These are phyloP conservation scores for Fusarium poae DNA, from an alignment of 2,329 filamentous ascomycete genomes.

Conservation along the genomic window DNA sequence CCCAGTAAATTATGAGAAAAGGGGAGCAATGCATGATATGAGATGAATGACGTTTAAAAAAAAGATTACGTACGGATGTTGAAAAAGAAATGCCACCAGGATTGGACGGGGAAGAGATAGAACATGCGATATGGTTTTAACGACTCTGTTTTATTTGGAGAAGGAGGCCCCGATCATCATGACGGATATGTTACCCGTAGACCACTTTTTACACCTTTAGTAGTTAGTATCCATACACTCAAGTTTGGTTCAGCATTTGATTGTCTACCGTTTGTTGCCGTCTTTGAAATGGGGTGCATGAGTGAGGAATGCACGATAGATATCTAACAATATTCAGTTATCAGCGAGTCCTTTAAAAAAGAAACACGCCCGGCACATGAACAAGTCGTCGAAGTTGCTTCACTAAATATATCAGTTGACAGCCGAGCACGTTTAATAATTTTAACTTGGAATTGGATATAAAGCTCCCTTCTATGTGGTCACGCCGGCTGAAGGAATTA, in stretches of 20 bases:
- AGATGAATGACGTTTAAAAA: slow-evolving; percentile 46
- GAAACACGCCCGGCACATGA: background rate
- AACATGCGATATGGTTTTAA: slow-evolving; percentile 46
- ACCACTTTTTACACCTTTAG: slow-evolving; percentile 49
- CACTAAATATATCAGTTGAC: background rate
- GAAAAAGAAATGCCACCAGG: slow-evolving; percentile 34
- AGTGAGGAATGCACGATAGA: background rate
- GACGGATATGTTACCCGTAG: slow-evolving; percentile 51
- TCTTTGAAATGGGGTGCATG: background rate
- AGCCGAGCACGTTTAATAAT: background rate
- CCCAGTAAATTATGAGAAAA: slow-evolving; percentile 51
- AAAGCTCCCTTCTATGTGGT: slow-evolving; percentile 20
- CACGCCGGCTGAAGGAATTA: slow-evolving; percentile 8
- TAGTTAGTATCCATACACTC: slow-evolving; percentile 48
- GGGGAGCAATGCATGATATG: slow-evolving; percentile 33
- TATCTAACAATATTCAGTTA: background rate
- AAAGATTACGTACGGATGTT: slow-evolving; percentile 30
- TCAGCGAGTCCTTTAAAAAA: background rate
- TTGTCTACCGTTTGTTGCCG: background rate
- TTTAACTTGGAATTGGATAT: slow-evolving; percentile 26
- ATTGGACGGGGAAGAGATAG: slow-evolving; percentile 34
- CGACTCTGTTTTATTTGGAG: slow-evolving; percentile 43
- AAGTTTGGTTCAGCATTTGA: slow-evolving; percentile 41
- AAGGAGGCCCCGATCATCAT: slow-evolving; percentile 47
- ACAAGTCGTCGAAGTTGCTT: background rate